Evolutionary conservation across 768 basidiomycete genomes (phyloP).

Genomic region (Leucosporidium yakuticum): DNA sequence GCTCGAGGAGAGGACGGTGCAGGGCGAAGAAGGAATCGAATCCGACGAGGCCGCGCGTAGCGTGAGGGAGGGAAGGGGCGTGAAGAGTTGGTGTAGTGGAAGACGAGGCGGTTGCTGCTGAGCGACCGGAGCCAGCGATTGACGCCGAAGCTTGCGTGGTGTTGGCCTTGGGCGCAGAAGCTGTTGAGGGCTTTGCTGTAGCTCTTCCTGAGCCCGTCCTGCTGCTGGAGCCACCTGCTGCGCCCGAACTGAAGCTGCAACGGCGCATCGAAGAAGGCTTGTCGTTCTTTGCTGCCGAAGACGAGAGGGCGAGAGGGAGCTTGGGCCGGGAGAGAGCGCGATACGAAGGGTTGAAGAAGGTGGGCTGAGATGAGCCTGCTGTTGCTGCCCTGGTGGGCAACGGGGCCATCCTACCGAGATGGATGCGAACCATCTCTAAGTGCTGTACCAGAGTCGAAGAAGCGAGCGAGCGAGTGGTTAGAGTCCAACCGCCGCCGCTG

Average conservation of each 20-base stretch:
- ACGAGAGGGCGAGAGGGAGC: background rate
- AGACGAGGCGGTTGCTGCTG: background rate
- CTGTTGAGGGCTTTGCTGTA: background rate
- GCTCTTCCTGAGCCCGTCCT: background rate
- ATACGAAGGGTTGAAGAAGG: background rate
- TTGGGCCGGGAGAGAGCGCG: background rate
- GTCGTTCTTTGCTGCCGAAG: no score
- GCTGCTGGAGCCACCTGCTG: slow-evolving; percentile 3
- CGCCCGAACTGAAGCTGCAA: background rate
- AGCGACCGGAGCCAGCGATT: background rate
- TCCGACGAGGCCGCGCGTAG: slow-evolving; percentile 15
- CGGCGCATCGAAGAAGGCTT: background rate
- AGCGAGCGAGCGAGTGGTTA: no score
- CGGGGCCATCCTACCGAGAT: no score
- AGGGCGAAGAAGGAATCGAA: slow-evolving; percentile 29
- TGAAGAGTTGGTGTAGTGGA: background rate
- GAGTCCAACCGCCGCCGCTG: no score
- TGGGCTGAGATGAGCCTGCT: no score
- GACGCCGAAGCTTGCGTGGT: background rate
- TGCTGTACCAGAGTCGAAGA: no score
- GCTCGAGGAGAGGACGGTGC: slow-evolving; percentile 34
- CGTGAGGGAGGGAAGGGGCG: slow-evolving; percentile 27
- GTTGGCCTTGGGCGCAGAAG: background rate
- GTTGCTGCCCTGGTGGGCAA: no score
- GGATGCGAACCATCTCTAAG: no score